Conservation (phyloP, 2,329 filamentous ascomycete species). For the Microdochium nivale region DNA sequence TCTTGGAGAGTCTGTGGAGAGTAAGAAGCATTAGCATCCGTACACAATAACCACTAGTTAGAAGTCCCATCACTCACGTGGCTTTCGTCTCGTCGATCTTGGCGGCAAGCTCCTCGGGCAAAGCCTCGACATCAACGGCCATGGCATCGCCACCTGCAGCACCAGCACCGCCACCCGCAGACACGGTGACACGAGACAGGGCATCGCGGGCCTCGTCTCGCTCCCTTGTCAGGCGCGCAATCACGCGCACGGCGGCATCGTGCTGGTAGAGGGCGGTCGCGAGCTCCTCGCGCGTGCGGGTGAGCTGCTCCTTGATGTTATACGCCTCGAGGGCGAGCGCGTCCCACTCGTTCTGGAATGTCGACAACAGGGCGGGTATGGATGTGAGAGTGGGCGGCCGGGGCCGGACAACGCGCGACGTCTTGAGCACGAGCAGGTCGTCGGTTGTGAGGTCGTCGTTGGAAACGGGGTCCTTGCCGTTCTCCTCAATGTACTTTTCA, state of each 20-base stretch:
- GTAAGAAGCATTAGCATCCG: conserved; percentile 3
- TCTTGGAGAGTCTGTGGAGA: conserved; percentile 64
- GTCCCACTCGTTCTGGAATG: conserved; percentile 99
- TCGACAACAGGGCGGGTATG: conserved; percentile 85
- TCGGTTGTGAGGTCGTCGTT: conserved; percentile 76
- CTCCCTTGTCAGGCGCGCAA: conserved; percentile 83
- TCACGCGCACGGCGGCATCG: conserved; percentile 92
- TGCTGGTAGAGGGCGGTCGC: conserved; percentile 93
- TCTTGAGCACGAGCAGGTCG: conserved; percentile 82
- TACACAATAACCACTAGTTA: conserved; percentile 8
- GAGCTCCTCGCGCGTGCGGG: conserved; percentile 86
- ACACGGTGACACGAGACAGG: conserved; percentile 74
- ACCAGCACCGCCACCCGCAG: conserved; percentile 41
- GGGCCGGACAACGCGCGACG: conserved; percentile 74
- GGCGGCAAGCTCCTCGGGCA: conserved; percentile 63
- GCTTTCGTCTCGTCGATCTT: conserved; percentile 75
- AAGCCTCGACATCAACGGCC: conserved; percentile 76
- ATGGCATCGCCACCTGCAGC: conserved; percentile 64
- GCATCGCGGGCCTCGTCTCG: conserved; percentile 87
- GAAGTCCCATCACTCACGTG: conserved; percentile 46
- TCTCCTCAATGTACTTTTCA: conserved; percentile 86
- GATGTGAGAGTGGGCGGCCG: conserved; percentile 91
- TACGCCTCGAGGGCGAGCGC: conserved; percentile 85
- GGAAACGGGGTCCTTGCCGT: conserved; percentile 86
- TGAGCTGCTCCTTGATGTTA: conserved; percentile 80